Evolutionary conservation across 2,329 filamentous ascomycete species (phyloP), one percentile per base, ranked within the genome.

Genomic region (Monilinia laxa): DNA sequence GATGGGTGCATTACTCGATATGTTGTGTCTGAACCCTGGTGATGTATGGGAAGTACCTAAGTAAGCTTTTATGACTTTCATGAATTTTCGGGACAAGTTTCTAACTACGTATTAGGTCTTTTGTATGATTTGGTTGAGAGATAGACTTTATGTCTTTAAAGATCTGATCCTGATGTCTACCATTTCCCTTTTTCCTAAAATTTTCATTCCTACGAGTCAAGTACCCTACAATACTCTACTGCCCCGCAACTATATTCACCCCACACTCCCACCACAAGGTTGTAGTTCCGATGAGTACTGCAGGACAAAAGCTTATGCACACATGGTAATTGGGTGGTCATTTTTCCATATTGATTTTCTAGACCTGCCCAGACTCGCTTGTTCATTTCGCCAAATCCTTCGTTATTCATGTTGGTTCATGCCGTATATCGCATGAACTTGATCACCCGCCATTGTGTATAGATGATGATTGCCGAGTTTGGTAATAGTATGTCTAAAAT

Each of bases 251-350:
- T n/a, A 42, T 40, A 57, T 16, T 42, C 35, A 23, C 49, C 18
- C 31, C 25, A 23, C 52, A 64, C 20, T 35, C 20, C 14, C 42
- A 25, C 45, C 42, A 25, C 45, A 28, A 62, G 7, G 20, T 40
- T 38, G 35, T 23, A 49, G 25, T 57, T 18, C 62, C 40, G 62
- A 64, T 40, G 51, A 55, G 54, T 51, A 65, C 20, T 25, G 25
- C n/a, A 59, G 28, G 28, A 12, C 1, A 51, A 45, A 51, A 51
- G 5, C 40, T 58, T 47, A 57, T 57, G 40, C 18, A 47, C 18
- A 35, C 51, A 63, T 56, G 42, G 62, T 6, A 49, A 35, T 57
- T 40, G 25, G n/a, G 28, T 57, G 23, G 51, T 55, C 60, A 63
- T 63, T 55, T 25, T 28, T 35, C 49, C 23, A 35, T 63, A 16